A percentile compares a stretch with the other conserved stretches of the same genome.
These are phyloP conservation scores for Botrytis byssoidea DNA, from an alignment of 2,329 filamentous ascomycete genomes.

Conservation along the genomic window DNA sequence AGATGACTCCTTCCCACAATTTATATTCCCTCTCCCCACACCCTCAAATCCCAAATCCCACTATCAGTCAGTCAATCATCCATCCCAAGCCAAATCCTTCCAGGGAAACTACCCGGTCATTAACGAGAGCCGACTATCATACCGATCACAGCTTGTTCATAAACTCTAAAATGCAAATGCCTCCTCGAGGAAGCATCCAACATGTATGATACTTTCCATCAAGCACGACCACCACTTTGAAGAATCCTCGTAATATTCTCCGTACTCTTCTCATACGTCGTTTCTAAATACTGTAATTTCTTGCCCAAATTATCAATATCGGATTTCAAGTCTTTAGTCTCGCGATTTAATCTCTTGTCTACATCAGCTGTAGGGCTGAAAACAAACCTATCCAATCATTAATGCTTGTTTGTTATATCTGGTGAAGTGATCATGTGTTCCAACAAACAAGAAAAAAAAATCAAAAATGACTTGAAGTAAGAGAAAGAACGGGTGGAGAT, in stretches of 20 bases:
- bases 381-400: conserved; percentile 69
- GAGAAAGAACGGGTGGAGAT: neutral
- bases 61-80: neutral
- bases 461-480: neutral
- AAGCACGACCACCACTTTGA: conserved; percentile 46
- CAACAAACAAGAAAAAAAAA: neutral
- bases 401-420: conserved; percentile 7
- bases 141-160: neutral
- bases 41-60: neutral
- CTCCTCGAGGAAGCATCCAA: neutral
- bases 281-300: conserved; percentile 89
- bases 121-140: neutral
- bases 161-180: neutral
- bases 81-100: neutral
- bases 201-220: conserved; percentile 14
- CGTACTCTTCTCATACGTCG: conserved; percentile 90
- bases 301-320: conserved; percentile 83
- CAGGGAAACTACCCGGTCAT: neutral
- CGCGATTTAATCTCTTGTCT: conserved; percentile 70
- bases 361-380: conserved; percentile 70
- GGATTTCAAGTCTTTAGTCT: conserved; percentile 70
- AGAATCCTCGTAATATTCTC: conserved; percentile 90
- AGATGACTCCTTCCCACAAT: neutral
- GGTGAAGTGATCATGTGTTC: conserved; percentile 19
- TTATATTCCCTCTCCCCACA: neutral